Conservation (phyloP, 371 early-diverging fungal species). For the Mortierella sp. region DNA sequence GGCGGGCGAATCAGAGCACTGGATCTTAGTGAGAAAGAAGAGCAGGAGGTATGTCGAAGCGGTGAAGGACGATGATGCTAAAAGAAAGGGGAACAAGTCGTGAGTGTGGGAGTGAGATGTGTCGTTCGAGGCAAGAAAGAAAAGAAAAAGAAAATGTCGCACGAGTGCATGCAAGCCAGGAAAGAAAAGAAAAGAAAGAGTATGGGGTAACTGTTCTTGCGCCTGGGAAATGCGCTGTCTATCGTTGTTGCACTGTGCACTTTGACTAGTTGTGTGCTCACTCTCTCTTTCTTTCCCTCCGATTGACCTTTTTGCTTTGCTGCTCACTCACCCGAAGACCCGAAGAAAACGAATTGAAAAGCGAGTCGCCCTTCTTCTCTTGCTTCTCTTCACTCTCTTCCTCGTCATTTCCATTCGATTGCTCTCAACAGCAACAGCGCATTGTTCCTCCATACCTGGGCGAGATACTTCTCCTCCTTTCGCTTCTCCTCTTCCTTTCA, state of each 20-base stretch:
- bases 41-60: neutral
- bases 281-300: neutral
- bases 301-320: too few species aligned
- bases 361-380: neutral
- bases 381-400: neutral
- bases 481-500: neutral
- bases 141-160: neutral
- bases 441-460: too few species aligned
- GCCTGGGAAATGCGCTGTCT: neutral
- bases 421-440: too few species aligned
- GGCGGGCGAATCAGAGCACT: neutral
- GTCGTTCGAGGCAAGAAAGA: neutral
- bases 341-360: neutral
- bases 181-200: neutral
- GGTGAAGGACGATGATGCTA: neutral
- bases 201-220: neutral
- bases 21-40: neutral
- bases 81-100: neutral
- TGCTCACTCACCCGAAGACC: neutral
- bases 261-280: neutral
- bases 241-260: neutral
- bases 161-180: neutral
- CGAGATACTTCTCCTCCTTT: neutral
- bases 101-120: neutral
- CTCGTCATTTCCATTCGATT: too few species aligned